Base-by-base conservation (phyloP, 2,329 filamentous ascomycete genomes). In the Phaeoacremonium minimum region DNA sequence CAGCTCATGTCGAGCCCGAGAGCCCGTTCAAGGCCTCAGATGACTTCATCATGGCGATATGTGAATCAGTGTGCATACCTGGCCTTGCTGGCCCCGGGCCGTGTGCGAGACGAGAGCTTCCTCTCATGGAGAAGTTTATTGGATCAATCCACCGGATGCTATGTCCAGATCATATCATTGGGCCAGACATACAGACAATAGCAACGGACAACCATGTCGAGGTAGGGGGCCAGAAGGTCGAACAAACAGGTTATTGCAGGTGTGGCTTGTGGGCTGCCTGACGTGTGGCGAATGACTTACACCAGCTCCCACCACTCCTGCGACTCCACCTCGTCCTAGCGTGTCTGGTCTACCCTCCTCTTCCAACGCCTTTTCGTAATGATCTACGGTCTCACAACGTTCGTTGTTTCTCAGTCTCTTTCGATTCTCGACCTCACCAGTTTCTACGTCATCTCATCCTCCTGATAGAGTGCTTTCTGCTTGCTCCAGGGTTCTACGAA, bases 221-320 rank as follows among this genome's bases (percentile, higher is more conserved):
- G 26, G 12, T 26, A 15, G 14, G 16, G 35, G 22, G 17, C 35
- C 11, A 28, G 15, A 30, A 15, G 17, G 32, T 33, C 35, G 28
- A 34, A 36, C 26, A 47, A 47, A 47, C 45, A 41, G 45, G 45
- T 46, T 47, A 35, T 44, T 34, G 35, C 30, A 37, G 35, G 35
- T 46, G 44, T 46, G 44, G 44, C 44, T 46, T 42, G 43, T 35
- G 19, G 30, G 36, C 28, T 32, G 17, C 34, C 36, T 30, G 35
- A 20, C 28, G 16, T 40, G 42, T 45, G 40, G 40, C 42, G 40
- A 44, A 42, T 35, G 38, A 35, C 37, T 42, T 37, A 38, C 36
- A 45, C 37, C 18, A 31, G n/a, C 9, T 9, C 9, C 22, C 9
- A n/a, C 22, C 9, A 7, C 30, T 15, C 9, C 22, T 9, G 22